phyloP scores from a whole-genome alignment of 805 yeast species.

The Barnettozyma populi region DNA sequence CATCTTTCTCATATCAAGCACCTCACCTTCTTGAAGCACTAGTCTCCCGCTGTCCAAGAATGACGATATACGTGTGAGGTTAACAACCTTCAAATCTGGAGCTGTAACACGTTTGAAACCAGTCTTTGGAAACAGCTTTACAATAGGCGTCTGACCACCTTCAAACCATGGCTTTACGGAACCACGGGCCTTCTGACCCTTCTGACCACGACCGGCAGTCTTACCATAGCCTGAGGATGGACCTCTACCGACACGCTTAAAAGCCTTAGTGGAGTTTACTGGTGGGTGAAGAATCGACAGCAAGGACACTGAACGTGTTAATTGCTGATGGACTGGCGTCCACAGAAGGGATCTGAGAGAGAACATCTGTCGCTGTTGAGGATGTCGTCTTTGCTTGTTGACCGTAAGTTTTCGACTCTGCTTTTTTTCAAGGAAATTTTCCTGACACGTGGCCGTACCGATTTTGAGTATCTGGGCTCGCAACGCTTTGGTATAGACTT shows the following conservation, averaged over 20 bases:
- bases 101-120: conserved; percentile 74
- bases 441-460: background rate
- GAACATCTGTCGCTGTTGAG: background rate
- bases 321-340: conserved; percentile 6
- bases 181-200: conserved; percentile 97
- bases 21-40: conserved; percentile 49
- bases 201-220: conserved; percentile 95
- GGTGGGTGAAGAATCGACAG: conserved; percentile 55
- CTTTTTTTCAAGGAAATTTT: background rate
- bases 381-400: background rate
- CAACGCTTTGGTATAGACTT: background rate
- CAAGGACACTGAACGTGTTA: conserved; percentile 37
- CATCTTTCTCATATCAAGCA: conserved; percentile 72
- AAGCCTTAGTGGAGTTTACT: conserved; percentile 51
- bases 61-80: conserved; percentile 62
- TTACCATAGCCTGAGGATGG: conserved; percentile 91
- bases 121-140: conserved; percentile 73
- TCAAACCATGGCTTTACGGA: conserved; percentile 90
- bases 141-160: conserved; percentile 97
- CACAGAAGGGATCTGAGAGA: background rate
- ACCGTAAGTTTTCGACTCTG: background rate
- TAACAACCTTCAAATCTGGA: conserved; percentile 43
- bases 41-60: conserved; percentile 68
- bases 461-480: background rate
- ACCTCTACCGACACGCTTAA: conserved; percentile 90